Conservation (phyloP, 192 early-diverging fungal genomes). For the Coemansia sp. region DNA sequence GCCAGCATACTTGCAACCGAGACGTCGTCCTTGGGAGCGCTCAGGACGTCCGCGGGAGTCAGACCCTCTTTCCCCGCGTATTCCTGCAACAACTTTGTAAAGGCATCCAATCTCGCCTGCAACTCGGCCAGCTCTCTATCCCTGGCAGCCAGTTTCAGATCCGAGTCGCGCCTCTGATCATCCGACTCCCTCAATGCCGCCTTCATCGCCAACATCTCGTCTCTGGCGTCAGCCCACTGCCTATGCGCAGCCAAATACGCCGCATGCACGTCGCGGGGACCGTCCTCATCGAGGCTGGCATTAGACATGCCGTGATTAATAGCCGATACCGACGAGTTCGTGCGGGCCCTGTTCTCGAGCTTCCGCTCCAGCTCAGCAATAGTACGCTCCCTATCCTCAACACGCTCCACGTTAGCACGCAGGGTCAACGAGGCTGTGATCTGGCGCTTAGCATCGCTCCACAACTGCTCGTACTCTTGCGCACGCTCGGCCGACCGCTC, state of each 20-base stretch:
- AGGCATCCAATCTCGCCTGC: constrained; percentile 44
- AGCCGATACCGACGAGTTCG: constrained; percentile 12
- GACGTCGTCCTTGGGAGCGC: constrained; percentile 22
- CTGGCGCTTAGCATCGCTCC: constrained; percentile 39
- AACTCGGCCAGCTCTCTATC: constrained; percentile 48
- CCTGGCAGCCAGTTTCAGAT: constrained; percentile 31
- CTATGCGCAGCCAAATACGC: constrained; percentile 51
- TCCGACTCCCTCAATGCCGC: constrained; percentile 37
- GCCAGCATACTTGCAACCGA: constrained; percentile 45
- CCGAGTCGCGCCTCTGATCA: constrained; percentile 40
- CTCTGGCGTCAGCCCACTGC: constrained; percentile 41
- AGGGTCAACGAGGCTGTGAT: constrained; percentile 31
- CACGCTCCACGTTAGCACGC: constrained; percentile 34
- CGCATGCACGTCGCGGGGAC: constrained; percentile 30
- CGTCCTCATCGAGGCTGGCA: constrained; percentile 26
- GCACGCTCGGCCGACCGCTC: constrained; percentile 30
- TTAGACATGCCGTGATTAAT: constrained; percentile 10
- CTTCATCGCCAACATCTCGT: constrained; percentile 47
- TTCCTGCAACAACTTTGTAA: constrained; percentile 45
- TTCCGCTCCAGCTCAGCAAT: constrained; percentile 48
- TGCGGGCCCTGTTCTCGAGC: constrained; percentile 28
- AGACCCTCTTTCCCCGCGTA: constrained; percentile 30
- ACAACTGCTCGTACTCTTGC: constrained; percentile 44
- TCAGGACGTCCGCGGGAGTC: constrained; percentile 11
- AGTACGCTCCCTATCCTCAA: constrained; percentile 45